phyloP scores from a whole-genome alignment of 176 grass and related monocot species.

The Tuctoria greenei region DNA sequence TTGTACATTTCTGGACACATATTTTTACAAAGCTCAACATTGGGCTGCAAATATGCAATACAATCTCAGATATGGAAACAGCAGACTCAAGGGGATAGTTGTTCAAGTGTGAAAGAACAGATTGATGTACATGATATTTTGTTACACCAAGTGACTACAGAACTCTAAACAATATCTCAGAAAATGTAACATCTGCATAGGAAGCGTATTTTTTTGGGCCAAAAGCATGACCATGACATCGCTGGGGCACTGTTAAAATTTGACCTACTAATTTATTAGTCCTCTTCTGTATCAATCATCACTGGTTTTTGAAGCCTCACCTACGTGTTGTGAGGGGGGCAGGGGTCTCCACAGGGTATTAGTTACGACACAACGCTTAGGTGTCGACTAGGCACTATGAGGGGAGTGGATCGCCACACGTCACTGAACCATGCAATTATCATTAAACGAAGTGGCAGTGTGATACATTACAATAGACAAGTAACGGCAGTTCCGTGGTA shows the following conservation, averaged over 20 bases:
- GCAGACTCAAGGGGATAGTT: not conserved
- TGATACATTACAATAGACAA: not conserved
- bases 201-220: not conserved
- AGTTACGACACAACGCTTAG: not conserved
- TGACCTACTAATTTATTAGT: not conserved
- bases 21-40: conserved; percentile 17
- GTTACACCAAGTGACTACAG: not conserved
- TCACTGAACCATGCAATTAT: not conserved
- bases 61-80: not conserved
- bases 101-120: not conserved
- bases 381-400: not conserved
- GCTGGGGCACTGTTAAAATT: not conserved
- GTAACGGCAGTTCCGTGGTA: not conserved
- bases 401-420: not conserved
- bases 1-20: not conserved
- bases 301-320: not conserved
- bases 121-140: conserved; percentile 18
- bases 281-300: not conserved
- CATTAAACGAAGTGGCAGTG: not conserved
- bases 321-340: not conserved
- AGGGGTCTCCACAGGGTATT: not conserved
- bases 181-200: not conserved
- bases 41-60: not conserved
- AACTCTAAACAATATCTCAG: not conserved
- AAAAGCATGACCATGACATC: not conserved